These are phyloP conservation scores for Calonectria multiphialidica DNA, from an alignment of 2,329 filamentous ascomycete genomes.

Conservation along the genomic window DNA sequence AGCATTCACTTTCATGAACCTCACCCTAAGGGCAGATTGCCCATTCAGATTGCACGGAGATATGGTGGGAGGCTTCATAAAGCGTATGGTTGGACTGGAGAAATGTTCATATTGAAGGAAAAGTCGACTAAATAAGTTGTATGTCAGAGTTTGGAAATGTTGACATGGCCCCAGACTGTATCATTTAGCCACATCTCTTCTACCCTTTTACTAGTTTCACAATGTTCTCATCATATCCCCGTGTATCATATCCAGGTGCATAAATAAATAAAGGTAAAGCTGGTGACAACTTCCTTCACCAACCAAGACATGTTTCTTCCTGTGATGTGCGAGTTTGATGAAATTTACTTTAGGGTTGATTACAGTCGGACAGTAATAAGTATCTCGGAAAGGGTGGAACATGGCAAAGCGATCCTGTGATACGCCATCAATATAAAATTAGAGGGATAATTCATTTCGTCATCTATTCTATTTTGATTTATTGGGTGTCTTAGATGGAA, in stretches of 20 bases:
- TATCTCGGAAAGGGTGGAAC: not conserved
- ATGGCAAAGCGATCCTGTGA: not conserved
- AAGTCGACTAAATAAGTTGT: not conserved
- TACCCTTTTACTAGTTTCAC: not conserved
- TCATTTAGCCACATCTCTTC: not conserved
- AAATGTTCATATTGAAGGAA: not conserved
- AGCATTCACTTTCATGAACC: slow-evolving; percentile 9
- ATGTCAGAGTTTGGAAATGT: no score
- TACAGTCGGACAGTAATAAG: not conserved
- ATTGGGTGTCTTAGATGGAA: slow-evolving; percentile 47
- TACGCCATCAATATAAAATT: not conserved
- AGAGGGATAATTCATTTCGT: not conserved
- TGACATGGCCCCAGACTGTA: not conserved
- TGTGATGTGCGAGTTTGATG: not conserved
- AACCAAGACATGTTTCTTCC: slow-evolving; percentile 35
- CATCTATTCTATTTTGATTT: slow-evolving; percentile 6
- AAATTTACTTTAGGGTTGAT: not conserved
- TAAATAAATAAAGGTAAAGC: not conserved
- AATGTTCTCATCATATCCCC: not conserved
- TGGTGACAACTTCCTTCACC: slow-evolving; percentile 24
- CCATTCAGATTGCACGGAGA: not conserved
- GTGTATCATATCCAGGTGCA: no score
- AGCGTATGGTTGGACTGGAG: not conserved
- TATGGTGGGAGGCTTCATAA: not conserved
- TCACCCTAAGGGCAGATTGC: not conserved